Evolutionary conservation across 2,329 filamentous ascomycete species (phyloP), one percentile per base, ranked within the genome.

Genomic region (Hymenoscyphus repandus): DNA sequence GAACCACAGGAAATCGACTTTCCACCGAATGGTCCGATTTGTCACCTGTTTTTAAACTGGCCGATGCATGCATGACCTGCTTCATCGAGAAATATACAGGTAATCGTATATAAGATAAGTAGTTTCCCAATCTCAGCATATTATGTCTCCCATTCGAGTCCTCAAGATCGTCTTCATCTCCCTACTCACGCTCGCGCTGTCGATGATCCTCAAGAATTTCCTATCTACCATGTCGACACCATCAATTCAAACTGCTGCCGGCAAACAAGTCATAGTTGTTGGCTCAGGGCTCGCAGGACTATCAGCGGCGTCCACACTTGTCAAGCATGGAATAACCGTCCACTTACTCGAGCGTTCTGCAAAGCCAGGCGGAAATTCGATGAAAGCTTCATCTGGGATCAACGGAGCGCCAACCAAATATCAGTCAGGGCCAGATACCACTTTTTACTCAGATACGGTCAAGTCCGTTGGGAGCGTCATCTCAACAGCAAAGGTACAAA

Each of bases 331-430:
- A 36, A 70, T 77, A 1, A 65, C 72, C 0, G 82, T 86, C 0
- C 70, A 72, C 31, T 70, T 86, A 45, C 71, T 86, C 11, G 82
- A 86, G 51, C 77, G 80, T 17, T 73, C 74, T 0, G 61, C 74
- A 2, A 82, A 81, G 59, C 78, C 81, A 0, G 82, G 82, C 33
- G 80, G 81, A 1, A 85, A 85, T 60, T 80, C 74, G 59, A 83
- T 85, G 66, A 85, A 85, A 66, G 82, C 82, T 0, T 85, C 81
- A 0, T 84, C 80, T 0, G 82, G 81, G 0, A 85, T 85, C 65
- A 85, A 83, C 56, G 82, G 79, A 6, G 79, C 79, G 0, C 73
- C 74, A 0, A 85, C 82, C 0, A 70, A 69, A 3, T 83, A 78
- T 54, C 82, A 86, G 61, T 64, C 65, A 10, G 66, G 2, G 47